A percentile compares a stretch with the other conserved stretches of the same genome.
Conservation (phyloP, 306 rosid genomes). For the Hippophae gyantsensis region DNA sequence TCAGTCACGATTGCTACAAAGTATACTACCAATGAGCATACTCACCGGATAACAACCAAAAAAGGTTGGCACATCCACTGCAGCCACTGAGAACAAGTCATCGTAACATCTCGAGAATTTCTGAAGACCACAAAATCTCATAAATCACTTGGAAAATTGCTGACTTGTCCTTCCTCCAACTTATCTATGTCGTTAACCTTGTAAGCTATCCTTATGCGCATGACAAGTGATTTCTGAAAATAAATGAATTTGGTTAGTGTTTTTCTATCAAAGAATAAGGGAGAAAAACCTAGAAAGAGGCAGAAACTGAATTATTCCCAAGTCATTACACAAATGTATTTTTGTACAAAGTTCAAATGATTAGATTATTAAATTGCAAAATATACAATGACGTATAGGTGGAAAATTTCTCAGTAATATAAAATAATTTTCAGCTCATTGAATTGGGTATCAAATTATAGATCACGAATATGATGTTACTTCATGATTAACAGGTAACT, state of each 20-base stretch:
- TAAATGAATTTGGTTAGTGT: background rate
- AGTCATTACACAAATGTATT: too few species aligned
- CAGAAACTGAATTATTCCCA: too few species aligned
- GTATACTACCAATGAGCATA: slow-evolving; percentile 28
- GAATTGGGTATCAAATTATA: too few species aligned
- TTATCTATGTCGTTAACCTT: slow-evolving; percentile 70
- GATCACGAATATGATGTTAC: too few species aligned
- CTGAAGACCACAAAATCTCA: slow-evolving; percentile 31
- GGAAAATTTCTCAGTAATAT: too few species aligned
- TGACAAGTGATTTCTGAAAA: slow-evolving; percentile 84
- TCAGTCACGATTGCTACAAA: slow-evolving; percentile 29
- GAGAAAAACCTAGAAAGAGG: too few species aligned
- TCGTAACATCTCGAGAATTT: slow-evolving; percentile 24
- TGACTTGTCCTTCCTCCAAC: slow-evolving; percentile 89
- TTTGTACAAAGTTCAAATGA: too few species aligned
- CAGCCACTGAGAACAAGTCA: slow-evolving; percentile 16
- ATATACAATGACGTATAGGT: too few species aligned
- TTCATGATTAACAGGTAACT: too few species aligned
- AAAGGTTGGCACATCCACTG: slow-evolving; percentile 26
- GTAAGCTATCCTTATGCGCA: slow-evolving; percentile 92
- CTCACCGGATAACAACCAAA: background rate
- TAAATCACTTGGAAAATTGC: slow-evolving; percentile 69
- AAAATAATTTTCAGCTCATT: too few species aligned
- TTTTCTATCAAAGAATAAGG: too few species aligned
- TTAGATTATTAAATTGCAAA: too few species aligned